These are phyloP conservation scores for Amyloporia xantha DNA, from an alignment of 768 basidiomycete genomes.

Conservation along the genomic window DNA sequence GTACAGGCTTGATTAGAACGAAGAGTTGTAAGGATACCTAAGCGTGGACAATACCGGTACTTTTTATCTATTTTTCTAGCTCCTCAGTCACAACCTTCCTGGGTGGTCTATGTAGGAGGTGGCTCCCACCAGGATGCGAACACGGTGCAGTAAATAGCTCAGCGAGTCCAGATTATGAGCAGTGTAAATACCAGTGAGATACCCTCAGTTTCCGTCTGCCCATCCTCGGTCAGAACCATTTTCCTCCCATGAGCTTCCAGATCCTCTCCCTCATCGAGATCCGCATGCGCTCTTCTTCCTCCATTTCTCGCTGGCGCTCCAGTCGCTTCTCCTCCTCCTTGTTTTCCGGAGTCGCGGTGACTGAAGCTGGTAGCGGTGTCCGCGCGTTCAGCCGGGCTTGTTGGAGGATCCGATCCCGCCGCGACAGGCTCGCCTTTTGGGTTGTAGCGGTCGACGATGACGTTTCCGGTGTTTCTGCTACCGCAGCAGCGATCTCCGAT, in stretches of 20 bases:
- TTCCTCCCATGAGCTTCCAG: slow-evolving; percentile 17
- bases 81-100: no score
- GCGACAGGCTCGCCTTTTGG: slow-evolving; percentile 1
- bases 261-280: slow-evolving; percentile 12
- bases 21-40: no score
- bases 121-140: no score
- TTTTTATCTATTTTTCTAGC: no score
- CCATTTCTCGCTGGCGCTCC: slow-evolving; percentile 6
- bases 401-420: slow-evolving; percentile 16
- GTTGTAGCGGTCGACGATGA: not conserved
- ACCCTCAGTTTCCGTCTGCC: no score
- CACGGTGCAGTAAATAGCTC: no score
- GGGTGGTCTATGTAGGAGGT: no score
- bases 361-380: slow-evolving; percentile 12
- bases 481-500: no score
- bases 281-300: slow-evolving; percentile 9
- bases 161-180: no score
- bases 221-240: slow-evolving; percentile 8
- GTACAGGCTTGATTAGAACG: slow-evolving; percentile 9
- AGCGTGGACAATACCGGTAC: no score
- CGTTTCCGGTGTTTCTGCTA: not conserved
- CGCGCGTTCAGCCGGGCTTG: slow-evolving; percentile 17
- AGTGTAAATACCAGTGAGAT: no score
- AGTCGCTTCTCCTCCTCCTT: slow-evolving; percentile 2
- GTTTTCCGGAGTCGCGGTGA: slow-evolving; percentile 7